Evolutionary conservation across 768 basidiomycete species (phyloP), one percentile per base, ranked within the genome.

Genomic region (Lactarius indigo): DNA sequence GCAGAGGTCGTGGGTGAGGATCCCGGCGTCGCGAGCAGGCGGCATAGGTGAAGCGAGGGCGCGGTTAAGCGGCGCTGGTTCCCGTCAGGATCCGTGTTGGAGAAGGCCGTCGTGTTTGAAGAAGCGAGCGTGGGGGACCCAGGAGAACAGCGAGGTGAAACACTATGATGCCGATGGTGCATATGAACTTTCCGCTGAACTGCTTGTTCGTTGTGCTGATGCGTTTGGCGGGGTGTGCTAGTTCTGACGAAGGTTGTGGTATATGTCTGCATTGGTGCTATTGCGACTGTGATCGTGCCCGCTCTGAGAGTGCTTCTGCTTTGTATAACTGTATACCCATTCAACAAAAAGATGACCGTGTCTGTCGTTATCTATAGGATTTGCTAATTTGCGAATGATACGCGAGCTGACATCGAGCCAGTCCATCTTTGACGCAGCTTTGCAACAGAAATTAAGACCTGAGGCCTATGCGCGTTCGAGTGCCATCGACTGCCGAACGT

Each of bases 221-320:
- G 30, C 10, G 9, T 37, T 30, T 67, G 26, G 56, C 37, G 39
- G n/a, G n/a, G n/a, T 23, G 1, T 33, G 39, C 23, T 42, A 94
- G 93, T 95, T 9, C 76, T 96, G 68, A 95, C 94, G 31, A 96
- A 95, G 79, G 87, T 95, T 13, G 86, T 93, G 54, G 94, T 96
- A 4, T 96, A 98, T 74, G 82, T 84, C 60, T 95, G 95, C 0
- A 96, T 98, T 66, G 93, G 85, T 0, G 76, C 90, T 15, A 73
- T 95, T 13, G 84, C 88, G 2, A 76, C 79, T 15, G 86, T 89
- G 69, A 75, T 79, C 1, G 78, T 89, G 42, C 92, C 93, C 0
- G 77, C 88, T 13, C 31, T 67, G 33, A 59, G 17, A 8, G 55
- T 57, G 5, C 6, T 18, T 23, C 30, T 57, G 30, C 20, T 31